Evolutionary conservation across 2,329 filamentous ascomycete species (phyloP), one percentile per base, ranked within the genome.

Genomic region (Penicillium italicum): DNA sequence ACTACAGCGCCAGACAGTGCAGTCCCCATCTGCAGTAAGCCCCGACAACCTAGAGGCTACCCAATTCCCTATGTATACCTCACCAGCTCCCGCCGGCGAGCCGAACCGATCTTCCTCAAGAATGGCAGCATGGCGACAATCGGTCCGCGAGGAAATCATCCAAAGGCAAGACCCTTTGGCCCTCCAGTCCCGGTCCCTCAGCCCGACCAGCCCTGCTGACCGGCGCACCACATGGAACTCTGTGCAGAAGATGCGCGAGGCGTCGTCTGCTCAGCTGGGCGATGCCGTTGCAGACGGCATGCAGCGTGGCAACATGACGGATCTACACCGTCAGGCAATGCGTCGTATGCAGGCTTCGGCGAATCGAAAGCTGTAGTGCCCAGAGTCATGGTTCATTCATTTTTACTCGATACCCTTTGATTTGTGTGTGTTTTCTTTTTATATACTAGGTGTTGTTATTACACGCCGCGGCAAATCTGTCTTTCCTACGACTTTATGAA

Each of bases 291-390:
- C 91, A 61, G 84, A 87, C 70, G 81, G 84, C 61, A 94, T 95
- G 88, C 81, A 90, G 51, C 85, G 83, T 16, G 86, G 87, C 0
- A 84, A 88, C 60, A 82, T 96, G 77, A 78, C 89, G 49, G 87
- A 89, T 43, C 81, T 86, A 22, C 92, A 97, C 71, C 82, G 88
- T 20, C 87, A 92, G 60, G 89, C 88, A 1, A 82, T 97, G 82
- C 81, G 88, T 60, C 86, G 81, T 70, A 88, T 97, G 86, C 91
- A 96, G 69, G 79, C 80, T 14, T 73, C 76, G 46, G 82, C 81
- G 0, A 82, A 82, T 59, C 72, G 68, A 44, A 64, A 63, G 43
- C 57, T 65, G 24, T 67, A 63, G 50, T 36, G 31, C 4, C 28
- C n/a, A 30, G 31, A 53, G 34, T 41, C 12, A 33, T 48, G 26